Conservation (phyloP, 2,329 filamentous ascomycete species). For the Xylariales sp. region DNA sequence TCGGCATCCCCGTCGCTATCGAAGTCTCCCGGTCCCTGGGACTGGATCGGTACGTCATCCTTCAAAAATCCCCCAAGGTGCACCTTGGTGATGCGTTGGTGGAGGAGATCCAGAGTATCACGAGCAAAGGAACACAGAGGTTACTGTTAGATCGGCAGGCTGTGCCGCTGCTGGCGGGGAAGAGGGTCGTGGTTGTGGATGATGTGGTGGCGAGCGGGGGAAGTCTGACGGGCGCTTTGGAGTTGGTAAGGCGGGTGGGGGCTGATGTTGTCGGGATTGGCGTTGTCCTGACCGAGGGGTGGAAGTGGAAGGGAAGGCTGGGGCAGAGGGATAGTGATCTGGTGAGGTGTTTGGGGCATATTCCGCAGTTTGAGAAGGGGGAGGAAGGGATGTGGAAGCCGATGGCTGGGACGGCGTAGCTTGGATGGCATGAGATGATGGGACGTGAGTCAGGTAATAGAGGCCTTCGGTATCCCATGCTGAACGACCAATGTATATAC, state of each 20-base stretch:
- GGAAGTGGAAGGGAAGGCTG: constrained; percentile 2
- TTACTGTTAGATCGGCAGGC: constrained; percentile 3
- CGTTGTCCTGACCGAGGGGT: constrained; percentile 4
- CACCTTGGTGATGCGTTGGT: constrained; percentile 4
- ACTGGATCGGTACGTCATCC: constrained; percentile 7
- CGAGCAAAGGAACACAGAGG: constrained; percentile 1
- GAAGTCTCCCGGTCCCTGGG: constrained; percentile 3
- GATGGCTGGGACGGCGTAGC: constrained; percentile 5
- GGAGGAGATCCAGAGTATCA: background rate
- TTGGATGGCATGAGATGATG: too few relatives aligned
- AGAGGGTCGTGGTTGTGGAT: constrained; percentile 4
- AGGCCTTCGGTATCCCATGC: too few relatives aligned
- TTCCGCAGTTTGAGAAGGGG: constrained; percentile 5
- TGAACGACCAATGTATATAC: too few relatives aligned
- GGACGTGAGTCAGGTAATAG: too few relatives aligned
- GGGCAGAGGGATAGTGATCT: background rate
- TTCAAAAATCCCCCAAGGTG: constrained; percentile 8
- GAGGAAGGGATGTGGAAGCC: constrained; percentile 1
- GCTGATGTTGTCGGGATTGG: constrained; percentile 4
- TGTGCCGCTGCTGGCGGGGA: constrained; percentile 1
- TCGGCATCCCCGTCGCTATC: constrained; percentile 8
- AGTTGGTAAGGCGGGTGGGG: constrained; percentile 5
- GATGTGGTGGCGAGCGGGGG: constrained; percentile 6
- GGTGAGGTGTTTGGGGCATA: constrained; percentile 4
- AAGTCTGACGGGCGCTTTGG: constrained; percentile 3